A percentile compares a stretch with the other conserved stretches of the same genome.
Evolutionary conservation across 768 basidiomycete species (phyloP).

Genomic region (Crepidotus variabilis): DNA sequence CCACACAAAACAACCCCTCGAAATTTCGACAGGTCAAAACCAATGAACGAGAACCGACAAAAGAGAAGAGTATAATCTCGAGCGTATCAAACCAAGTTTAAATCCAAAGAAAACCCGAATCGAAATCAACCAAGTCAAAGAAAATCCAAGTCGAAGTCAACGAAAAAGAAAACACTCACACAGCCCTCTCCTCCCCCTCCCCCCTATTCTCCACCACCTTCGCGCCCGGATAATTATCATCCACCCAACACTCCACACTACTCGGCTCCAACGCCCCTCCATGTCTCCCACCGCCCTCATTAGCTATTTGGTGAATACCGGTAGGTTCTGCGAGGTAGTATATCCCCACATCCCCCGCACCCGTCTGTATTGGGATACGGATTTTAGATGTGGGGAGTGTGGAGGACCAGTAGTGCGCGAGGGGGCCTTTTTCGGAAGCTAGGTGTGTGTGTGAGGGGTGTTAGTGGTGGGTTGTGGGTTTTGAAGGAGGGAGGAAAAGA

Average conservation of each 20-base stretch:
- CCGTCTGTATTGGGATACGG: slow-evolving; percentile 78
- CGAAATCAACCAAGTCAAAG: slow-evolving; percentile 1
- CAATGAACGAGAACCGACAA: too few species aligned
- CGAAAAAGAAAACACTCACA: slow-evolving; percentile 44
- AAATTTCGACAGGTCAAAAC: too few species aligned
- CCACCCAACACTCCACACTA: slow-evolving; percentile 92
- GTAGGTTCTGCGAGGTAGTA: slow-evolving; percentile 83
- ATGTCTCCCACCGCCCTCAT: slow-evolving; percentile 26
- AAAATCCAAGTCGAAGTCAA: slow-evolving; percentile 2
- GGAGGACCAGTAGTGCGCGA: slow-evolving; percentile 90
- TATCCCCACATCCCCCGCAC: slow-evolving; percentile 89
- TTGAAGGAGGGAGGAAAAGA: too few species aligned
- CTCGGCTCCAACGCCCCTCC: slow-evolving; percentile 52
- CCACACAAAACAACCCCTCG: too few species aligned
- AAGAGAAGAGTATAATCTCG: too few species aligned
- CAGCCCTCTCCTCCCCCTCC: slow-evolving; percentile 54
- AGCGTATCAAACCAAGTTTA: too few species aligned
- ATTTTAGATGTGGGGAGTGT: slow-evolving; percentile 78
- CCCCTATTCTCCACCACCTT: slow-evolving; percentile 76
- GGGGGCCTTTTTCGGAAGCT: too few species aligned
- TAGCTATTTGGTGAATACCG: slow-evolving; percentile 42
- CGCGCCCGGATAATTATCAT: slow-evolving; percentile 85
- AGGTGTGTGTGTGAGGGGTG: too few species aligned
- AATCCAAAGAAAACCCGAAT: not conserved
- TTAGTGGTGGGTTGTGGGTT: too few species aligned